Evolutionary conservation across 164 flowering plant species (phyloP).

Genomic region (Chimonanthus praecox): DNA sequence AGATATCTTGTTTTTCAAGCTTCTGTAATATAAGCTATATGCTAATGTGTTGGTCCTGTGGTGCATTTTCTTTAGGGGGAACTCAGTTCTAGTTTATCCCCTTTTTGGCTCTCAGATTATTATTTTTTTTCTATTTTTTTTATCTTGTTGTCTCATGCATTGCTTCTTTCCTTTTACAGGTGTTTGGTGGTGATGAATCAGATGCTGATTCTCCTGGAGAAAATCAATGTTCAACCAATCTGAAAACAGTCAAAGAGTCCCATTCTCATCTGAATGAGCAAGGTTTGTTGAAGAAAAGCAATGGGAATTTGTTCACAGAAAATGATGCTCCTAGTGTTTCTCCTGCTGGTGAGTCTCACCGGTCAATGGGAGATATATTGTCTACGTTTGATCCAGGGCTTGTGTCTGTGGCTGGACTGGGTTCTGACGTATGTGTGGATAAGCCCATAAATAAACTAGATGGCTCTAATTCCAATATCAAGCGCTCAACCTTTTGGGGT

Average conservation of each 20-base stretch:
- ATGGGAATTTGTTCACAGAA: slow-evolving; percentile 30
- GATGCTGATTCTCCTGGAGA: slow-evolving; percentile 51
- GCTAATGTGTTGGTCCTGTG: neutral
- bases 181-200: slow-evolving; percentile 56
- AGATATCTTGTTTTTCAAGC: neutral
- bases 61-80: neutral
- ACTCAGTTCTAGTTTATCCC: neutral
- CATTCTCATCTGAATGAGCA: slow-evolving; percentile 31
- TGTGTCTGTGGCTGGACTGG: slow-evolving; percentile 29
- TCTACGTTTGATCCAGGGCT: slow-evolving; percentile 56
- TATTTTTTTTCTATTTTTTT: no score
- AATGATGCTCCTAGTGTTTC: slow-evolving; percentile 28
- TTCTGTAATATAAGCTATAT: no score
- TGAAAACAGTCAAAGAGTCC: slow-evolving; percentile 26
- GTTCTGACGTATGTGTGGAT: slow-evolving; percentile 38
- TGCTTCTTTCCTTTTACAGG: slow-evolving; percentile 28
- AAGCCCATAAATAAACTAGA: slow-evolving; percentile 42
- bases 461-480: slow-evolving; percentile 40
- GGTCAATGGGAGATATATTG: slow-evolving; percentile 71
- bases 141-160: neutral
- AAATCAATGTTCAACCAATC: slow-evolving; percentile 29
- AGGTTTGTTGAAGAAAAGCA: slow-evolving; percentile 31
- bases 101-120: no score
- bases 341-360: slow-evolving; percentile 48
- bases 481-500: slow-evolving; percentile 83